A percentile compares a stretch with the other conserved stretches of the same genome.
Conservation (phyloP, 176 grass and related monocot species). For the Phoenix dactylifera region DNA sequence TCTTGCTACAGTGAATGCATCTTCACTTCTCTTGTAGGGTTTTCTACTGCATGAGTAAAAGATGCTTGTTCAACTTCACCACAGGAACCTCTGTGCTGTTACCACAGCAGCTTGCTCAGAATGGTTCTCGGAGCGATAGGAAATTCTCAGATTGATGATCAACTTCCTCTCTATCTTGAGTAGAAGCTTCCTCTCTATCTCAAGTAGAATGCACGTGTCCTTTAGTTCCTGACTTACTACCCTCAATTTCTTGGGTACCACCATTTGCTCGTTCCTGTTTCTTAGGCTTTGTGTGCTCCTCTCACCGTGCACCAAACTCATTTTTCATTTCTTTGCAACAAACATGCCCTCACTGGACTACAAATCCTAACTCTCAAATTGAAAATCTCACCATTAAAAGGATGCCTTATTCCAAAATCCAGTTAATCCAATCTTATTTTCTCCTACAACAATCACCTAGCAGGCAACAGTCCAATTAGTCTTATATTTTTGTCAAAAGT, state of each 20-base stretch:
- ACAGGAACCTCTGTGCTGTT: constrained; percentile 12
- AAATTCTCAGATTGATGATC: constrained; percentile 22
- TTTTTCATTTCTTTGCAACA: constrained; percentile 67
- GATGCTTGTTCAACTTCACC: constrained; percentile 4
- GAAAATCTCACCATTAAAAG: too few species aligned
- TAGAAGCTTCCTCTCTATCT: background rate
- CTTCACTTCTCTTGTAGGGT: constrained; percentile 64
- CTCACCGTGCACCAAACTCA: constrained; percentile 51
- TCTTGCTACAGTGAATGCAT: constrained; percentile 57
- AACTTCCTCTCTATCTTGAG: constrained; percentile 31
- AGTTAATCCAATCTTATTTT: too few species aligned
- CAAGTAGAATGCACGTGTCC: constrained; percentile 1
- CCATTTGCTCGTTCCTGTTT: constrained; percentile 23
- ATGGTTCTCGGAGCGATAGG: constrained; percentile 6
- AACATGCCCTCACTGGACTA: too few species aligned
- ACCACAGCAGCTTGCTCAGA: constrained; percentile 16
- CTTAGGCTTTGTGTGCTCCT: constrained; percentile 18
- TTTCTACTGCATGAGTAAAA: constrained; percentile 1
- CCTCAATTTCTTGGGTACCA: constrained; percentile 25
- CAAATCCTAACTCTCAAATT: too few species aligned
- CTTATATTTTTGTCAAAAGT: too few species aligned
- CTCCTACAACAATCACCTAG: too few species aligned
- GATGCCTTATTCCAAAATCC: too few species aligned
- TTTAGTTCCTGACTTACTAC: constrained; percentile 24
- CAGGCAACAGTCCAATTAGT: too few species aligned